These are phyloP conservation scores for Fusarium udum DNA, from an alignment of 2,329 filamentous ascomycete species.

Conservation along the genomic window DNA sequence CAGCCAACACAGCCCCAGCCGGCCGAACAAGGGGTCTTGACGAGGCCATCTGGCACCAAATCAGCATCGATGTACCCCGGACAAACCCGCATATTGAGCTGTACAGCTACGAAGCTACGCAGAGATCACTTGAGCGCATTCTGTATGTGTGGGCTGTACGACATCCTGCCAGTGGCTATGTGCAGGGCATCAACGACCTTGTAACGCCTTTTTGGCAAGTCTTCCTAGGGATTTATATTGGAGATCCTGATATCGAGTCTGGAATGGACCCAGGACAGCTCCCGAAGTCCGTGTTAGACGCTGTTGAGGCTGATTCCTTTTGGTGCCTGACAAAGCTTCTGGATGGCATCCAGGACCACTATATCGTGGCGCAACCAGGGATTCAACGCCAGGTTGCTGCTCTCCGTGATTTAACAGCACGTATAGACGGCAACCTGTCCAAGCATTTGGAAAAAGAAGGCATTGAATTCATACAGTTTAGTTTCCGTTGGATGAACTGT, in stretches of 20 bases:
- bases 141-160: constrained; percentile 97
- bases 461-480: constrained; percentile 99
- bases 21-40: constrained; percentile 76
- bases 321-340: constrained; percentile 98
- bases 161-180: constrained; percentile 96
- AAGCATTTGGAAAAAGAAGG: constrained; percentile 91
- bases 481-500: constrained; percentile 99
- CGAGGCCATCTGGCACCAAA: constrained; percentile 99
- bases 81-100: constrained; percentile 96
- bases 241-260: constrained; percentile 88
- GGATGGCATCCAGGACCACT: constrained; percentile 99
- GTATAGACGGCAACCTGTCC: constrained; percentile 85
- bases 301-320: constrained; percentile 96
- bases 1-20: constrained; percentile 52
- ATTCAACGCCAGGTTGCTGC: constrained; percentile 94
- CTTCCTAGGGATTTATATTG: constrained; percentile 93
- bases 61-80: constrained; percentile 96
- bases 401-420: constrained; percentile 86
- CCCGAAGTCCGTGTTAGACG: constrained; percentile 88
- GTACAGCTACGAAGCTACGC: constrained; percentile 95
- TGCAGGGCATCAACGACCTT: constrained; percentile 98
- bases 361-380: constrained; percentile 96
- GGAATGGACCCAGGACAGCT: constrained; percentile 98
- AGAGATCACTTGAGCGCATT: constrained; percentile 92
- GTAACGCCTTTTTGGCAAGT: constrained; percentile 99